A percentile compares a stretch with the other conserved stretches of the same genome.
phyloP scores from a whole-genome alignment of 208 protist species.

The Acanthamoeba triangularis region DNA sequence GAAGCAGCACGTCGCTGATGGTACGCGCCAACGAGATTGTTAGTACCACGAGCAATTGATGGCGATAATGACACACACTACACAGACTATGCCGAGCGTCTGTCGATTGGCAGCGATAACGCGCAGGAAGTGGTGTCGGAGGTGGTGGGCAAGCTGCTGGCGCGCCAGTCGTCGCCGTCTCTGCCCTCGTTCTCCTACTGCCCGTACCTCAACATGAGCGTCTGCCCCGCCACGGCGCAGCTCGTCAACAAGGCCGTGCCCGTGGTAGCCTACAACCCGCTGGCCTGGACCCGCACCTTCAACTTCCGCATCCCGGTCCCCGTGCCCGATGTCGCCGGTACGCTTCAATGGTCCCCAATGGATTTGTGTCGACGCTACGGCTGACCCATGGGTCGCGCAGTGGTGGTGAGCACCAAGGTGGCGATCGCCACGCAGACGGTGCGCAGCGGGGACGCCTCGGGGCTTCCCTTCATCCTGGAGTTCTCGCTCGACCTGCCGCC shows the following conservation, averaged over 20 bases:
- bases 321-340: neutral
- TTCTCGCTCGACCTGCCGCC: constrained; percentile 51
- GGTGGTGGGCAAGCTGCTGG: constrained; percentile 18
- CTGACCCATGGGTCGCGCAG: neutral
- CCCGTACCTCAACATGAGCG: constrained; percentile 67
- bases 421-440: neutral
- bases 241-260: neutral
- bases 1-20: constrained; percentile 71
- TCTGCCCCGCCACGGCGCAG: neutral
- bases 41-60: neutral
- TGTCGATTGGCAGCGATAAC: constrained; percentile 30
- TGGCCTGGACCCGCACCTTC: constrained; percentile 61
- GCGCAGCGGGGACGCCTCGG: neutral
- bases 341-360: too few species aligned
- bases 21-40: neutral
- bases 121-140: constrained; percentile 30
- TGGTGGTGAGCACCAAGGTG: constrained; percentile 34
- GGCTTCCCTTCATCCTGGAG: constrained; percentile 7
- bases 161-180: neutral
- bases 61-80: neutral
- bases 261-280: constrained; percentile 51
- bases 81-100: constrained; percentile 42
- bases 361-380: too few species aligned
- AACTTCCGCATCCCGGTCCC: constrained; percentile 69
- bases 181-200: constrained; percentile 43